A percentile compares a stretch with the other conserved stretches of the same genome.
Evolutionary conservation across 495 filamentous ascomycete species (phyloP).

Genomic region (Daldinia grandis): DNA sequence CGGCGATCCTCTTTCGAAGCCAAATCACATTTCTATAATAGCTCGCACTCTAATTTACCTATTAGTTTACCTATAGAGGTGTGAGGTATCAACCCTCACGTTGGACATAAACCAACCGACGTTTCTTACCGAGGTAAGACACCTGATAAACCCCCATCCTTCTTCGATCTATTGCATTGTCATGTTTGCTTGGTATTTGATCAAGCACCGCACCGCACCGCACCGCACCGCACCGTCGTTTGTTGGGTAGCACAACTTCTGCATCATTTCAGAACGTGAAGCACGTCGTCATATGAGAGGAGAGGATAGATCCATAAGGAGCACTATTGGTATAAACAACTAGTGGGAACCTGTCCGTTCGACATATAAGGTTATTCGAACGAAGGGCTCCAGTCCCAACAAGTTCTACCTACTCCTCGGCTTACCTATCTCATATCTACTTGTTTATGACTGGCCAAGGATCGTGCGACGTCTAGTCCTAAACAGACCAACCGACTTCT

Average conservation of each 20-base stretch:
- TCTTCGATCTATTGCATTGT: slow-evolving; percentile 21
- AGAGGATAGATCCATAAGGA: slow-evolving; percentile 2
- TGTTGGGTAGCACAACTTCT: slow-evolving; percentile 16
- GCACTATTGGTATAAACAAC: not conserved
- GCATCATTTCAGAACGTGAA: slow-evolving; percentile 13
- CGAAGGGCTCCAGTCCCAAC: not conserved
- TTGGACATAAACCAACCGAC: slow-evolving; percentile 26
- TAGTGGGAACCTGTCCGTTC: not conserved
- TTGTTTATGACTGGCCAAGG: not conserved
- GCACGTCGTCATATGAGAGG: slow-evolving; percentile 14
- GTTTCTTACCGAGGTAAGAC: slow-evolving; percentile 29
- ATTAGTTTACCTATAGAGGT: slow-evolving; percentile 26
- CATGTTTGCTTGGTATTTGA: slow-evolving; percentile 28
- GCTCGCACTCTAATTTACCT: slow-evolving; percentile 21
- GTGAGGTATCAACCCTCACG: slow-evolving; percentile 32
- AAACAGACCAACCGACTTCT: not conserved
- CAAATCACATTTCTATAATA: slow-evolving; percentile 23
- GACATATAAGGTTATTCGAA: not conserved
- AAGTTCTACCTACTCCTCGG: not conserved
- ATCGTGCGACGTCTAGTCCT: not conserved
- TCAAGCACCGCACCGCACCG: slow-evolving; percentile 26
- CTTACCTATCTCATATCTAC: not conserved
- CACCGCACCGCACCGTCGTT: slow-evolving; percentile 22
- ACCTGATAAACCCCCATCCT: not conserved
- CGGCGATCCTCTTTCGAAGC: slow-evolving; percentile 15